phyloP scores from a whole-genome alignment of 495 filamentous ascomycete genomes.

The Xanthoparmelia taractica region DNA sequence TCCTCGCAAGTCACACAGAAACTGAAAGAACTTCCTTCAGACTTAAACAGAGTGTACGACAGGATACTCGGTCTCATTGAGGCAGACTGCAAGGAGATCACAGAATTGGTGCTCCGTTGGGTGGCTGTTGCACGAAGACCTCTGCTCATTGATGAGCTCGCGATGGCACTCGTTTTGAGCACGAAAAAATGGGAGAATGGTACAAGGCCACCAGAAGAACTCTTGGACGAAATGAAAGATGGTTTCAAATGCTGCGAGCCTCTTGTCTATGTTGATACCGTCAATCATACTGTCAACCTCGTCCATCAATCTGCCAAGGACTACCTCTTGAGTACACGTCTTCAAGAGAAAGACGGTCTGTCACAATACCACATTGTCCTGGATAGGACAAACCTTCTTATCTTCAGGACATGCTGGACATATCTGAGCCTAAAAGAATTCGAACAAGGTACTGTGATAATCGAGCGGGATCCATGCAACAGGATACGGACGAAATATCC shows the following conservation, averaged over 20 bases:
- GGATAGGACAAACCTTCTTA: not conserved
- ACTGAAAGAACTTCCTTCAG: constrained; percentile 19
- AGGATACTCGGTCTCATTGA: constrained; percentile 25
- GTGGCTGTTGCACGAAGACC: constrained; percentile 28
- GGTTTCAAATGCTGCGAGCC: constrained; percentile 17
- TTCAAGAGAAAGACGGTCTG: not conserved
- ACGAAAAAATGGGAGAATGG: not conserved
- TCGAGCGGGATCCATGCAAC: not conserved
- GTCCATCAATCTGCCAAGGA: constrained; percentile 30
- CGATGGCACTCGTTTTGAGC: constrained; percentile 17
- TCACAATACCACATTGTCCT: constrained; percentile 1
- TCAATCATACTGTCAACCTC: constrained; percentile 24
- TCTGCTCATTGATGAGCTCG: constrained; percentile 26
- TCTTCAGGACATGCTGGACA: constrained; percentile 2
- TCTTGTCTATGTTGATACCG: constrained; percentile 23
- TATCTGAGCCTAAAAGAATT: constrained; percentile 5
- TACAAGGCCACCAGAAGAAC: constrained; percentile 1
- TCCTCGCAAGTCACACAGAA: constrained; percentile 5
- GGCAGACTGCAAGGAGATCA: constrained; percentile 10
- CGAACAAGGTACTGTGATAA: not conserved
- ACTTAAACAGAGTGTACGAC: constrained; percentile 25
- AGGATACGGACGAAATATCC: accelerated
- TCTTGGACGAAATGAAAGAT: constrained; percentile 15
- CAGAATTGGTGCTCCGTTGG: constrained; percentile 25
- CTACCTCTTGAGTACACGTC: not conserved